Evolutionary conservation across 1,284 basidiomycete genomes (phyloP), one percentile per base, ranked within the genome.

Genomic region (Puccinia triticina): DNA sequence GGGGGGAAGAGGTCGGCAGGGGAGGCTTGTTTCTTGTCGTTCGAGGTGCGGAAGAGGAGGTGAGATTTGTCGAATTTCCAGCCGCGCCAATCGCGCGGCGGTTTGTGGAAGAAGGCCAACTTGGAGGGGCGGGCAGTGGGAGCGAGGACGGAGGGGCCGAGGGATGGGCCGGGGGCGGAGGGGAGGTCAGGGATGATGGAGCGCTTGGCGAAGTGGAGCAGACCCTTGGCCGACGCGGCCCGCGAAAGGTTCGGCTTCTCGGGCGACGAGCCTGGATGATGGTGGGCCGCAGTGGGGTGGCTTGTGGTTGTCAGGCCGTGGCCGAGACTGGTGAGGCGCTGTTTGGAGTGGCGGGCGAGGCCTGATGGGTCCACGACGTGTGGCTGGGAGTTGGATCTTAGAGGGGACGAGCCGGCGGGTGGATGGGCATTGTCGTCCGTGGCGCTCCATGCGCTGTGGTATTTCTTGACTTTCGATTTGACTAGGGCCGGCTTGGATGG

Each of bases 31-130:
- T 48, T 7, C 4, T 72, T 72, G 26, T 72, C 21, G 40, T 48
- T 26, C 2, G 40, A 26, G 40, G 14, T 55, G 10, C 69, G 43
- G 26, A 72, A 72, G 43, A 50, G 48, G 32, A 72, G 26, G 32
- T 48, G 43, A 72, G 69, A 72, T 55, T 72, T 72, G 32, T 72
- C 69, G 32, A 72, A 72, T 23, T 72, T 72, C 69, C 69, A 72
- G 50, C 69, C 69, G 2, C 16, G 12, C 69, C 69, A 72, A 50
- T 72, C 69, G 40, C 69, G 69, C 1, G 69, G 69, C 29, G 69
- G 69, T 72, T 72, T 72, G 50, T 72, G 29, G 21, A 72, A 55
- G 69, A 72, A 72, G 26, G 69, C 29, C 26, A 48, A 46, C 50
- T 72, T 72, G 18, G 29, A 23, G 18, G 69, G 69, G 2, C 43